These are phyloP conservation scores for Setaria viridis DNA, from an alignment of 202 grass and related monocot species.

Conservation along the genomic window DNA sequence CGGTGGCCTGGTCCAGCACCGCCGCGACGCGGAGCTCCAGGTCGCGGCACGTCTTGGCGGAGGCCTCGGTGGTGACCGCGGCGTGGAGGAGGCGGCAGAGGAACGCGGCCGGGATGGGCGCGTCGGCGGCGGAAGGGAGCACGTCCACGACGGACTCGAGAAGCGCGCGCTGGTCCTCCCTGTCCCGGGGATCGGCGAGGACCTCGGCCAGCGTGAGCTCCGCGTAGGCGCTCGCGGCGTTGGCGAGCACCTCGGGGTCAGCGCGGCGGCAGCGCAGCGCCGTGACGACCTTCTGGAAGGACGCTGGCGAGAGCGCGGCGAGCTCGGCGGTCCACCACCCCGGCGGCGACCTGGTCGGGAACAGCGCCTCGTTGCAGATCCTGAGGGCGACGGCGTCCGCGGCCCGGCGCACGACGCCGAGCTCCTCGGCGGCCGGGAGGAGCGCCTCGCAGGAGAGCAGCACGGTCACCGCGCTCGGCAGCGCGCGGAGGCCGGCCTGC, in stretches of 20 bases:
- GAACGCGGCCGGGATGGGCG: constrained; percentile 56
- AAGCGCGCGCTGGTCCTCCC: not conserved
- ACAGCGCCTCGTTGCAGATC: constrained; percentile 70
- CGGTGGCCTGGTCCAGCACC: constrained; percentile 66
- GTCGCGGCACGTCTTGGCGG: constrained; percentile 53
- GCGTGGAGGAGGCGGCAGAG: constrained; percentile 70
- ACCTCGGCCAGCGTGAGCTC: constrained; percentile 41
- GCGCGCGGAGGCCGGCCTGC: constrained; percentile 63
- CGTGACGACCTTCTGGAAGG: constrained; percentile 64
- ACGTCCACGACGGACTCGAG: constrained; percentile 50
- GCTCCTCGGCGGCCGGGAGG: constrained; percentile 52
- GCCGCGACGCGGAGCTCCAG: constrained; percentile 65
- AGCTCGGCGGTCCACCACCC: constrained; percentile 78
- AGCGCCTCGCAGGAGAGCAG: constrained; percentile 68
- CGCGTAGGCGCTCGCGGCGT: constrained; percentile 32
- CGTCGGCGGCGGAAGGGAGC: constrained; percentile 56
- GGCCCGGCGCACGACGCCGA: constrained; percentile 47
- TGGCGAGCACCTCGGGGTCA: not conserved
- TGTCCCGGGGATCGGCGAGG: not conserved
- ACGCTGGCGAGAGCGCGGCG: constrained; percentile 46
- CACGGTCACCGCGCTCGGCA: constrained; percentile 57
- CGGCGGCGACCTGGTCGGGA: constrained; percentile 51
- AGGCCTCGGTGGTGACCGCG: constrained; percentile 42
- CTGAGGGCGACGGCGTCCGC: constrained; percentile 59
- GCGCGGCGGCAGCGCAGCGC: constrained; percentile 58